Percentiles rank a stretch among this genome's conserved stretches.
These are phyloP conservation scores for Pythium sukuiense DNA, from an alignment of 352 stramenopile genomes.

Conservation along the genomic window DNA sequence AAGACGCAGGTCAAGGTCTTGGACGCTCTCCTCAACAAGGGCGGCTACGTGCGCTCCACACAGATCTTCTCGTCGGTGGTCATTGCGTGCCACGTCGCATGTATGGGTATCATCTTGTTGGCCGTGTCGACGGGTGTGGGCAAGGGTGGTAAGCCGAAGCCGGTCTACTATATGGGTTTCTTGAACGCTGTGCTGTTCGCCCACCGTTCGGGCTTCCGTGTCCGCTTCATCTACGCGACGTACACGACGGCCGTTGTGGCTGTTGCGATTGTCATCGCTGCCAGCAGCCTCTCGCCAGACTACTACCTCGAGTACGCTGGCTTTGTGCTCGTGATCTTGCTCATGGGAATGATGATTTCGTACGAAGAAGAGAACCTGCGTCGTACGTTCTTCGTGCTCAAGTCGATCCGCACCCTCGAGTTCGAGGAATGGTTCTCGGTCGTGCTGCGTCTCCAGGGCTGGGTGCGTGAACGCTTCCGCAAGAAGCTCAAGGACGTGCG, in stretches of 20 bases:
- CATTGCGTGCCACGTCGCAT: conserved; percentile 66
- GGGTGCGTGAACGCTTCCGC: conserved; percentile 65
- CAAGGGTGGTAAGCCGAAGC: conserved; percentile 54
- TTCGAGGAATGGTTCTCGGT: conserved; percentile 83
- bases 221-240: conserved; percentile 79
- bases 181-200: conserved; percentile 79
- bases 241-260: conserved; percentile 70
- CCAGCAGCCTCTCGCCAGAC: conserved; percentile 44
- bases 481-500: conserved; percentile 58
- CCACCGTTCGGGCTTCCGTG: conserved; percentile 73
- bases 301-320: conserved; percentile 74
- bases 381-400: conserved; percentile 80
- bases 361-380: conserved; percentile 80
- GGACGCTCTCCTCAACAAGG: conserved; percentile 67
- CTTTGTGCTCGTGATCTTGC: conserved; percentile 64
- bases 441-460: conserved; percentile 70
- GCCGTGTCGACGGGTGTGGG: conserved; percentile 47
- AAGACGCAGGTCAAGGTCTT: conserved; percentile 53
- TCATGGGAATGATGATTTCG: conserved; percentile 86
- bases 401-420: conserved; percentile 76
- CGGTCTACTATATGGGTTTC: conserved; percentile 84
- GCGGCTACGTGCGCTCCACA: conserved; percentile 76
- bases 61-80: conserved; percentile 76
- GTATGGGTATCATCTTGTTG: conserved; percentile 72
- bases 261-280: conserved; percentile 61